These are phyloP conservation scores for Thuja plicata DNA, from an alignment of 83 land plant species.

Conservation along the genomic window DNA sequence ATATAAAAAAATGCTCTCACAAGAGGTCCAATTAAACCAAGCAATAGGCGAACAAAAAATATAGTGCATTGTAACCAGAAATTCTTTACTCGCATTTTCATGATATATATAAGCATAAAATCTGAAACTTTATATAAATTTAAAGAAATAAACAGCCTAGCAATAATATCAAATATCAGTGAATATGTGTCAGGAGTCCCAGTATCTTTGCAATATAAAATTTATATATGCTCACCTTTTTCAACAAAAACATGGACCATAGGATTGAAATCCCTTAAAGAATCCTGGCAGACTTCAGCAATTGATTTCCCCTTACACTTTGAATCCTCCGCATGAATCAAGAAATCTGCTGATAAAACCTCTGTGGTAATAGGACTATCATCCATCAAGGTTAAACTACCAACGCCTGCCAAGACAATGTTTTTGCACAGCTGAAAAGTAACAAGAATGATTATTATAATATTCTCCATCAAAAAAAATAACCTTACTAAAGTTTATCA, in stretches of 20 bases:
- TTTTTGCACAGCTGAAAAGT: conserved; percentile 90
- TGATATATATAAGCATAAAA: not conserved
- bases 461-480: not conserved
- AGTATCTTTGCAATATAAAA: not conserved
- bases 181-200: not conserved
- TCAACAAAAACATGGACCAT: conserved; percentile 86
- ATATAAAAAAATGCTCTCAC: not conserved
- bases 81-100: not conserved
- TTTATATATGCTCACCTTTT: conserved; percentile 49
- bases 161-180: conserved; percentile 2
- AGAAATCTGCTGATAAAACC: conserved; percentile 57
- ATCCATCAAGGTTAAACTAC: conserved; percentile 85
- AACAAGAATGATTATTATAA: not conserved
- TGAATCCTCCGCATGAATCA: conserved; percentile 60
- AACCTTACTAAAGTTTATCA: not conserved
- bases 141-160: not conserved
- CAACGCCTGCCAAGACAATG: conserved; percentile 93
- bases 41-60: not conserved
- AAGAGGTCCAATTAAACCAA: not conserved
- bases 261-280: conserved; percentile 90
- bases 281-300: conserved; percentile 75
- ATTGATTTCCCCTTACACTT: conserved; percentile 42
- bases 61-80: not conserved
- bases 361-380: conserved; percentile 55
- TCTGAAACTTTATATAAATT: not conserved